phyloP scores from a whole-genome alignment of 1,284 basidiomycete genomes.

The Termitomyces sp. region DNA sequence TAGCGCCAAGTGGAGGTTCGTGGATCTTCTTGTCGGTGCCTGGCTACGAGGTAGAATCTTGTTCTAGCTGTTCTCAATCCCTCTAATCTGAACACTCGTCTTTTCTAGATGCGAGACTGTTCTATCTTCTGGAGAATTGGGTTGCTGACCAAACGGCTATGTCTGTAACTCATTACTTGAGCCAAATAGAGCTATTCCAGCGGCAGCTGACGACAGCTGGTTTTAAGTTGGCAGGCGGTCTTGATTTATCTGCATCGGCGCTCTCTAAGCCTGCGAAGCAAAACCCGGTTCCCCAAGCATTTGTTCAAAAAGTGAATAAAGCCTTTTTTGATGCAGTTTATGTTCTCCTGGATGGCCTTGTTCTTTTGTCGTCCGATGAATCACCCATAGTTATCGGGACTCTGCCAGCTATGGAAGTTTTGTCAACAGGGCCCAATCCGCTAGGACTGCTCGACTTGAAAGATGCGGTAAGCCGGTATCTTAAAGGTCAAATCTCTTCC shows the following conservation, averaged over 20 bases:
- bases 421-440: conserved; percentile 37
- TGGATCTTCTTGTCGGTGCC: conserved; percentile 70
- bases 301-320: conserved; percentile 72
- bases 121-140: conserved; percentile 90
- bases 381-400: conserved; percentile 45
- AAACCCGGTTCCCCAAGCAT: conserved; percentile 51
- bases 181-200: conserved; percentile 80
- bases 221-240: conserved; percentile 81
- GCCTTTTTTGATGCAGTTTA: conserved; percentile 88
- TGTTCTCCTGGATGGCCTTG: conserved; percentile 85
- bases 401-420: conserved; percentile 29
- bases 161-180: conserved; percentile 64
- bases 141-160: conserved; percentile 52
- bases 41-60: conserved; percentile 76
- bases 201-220: conserved; percentile 74
- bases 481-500: background rate
- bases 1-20: conserved; percentile 84
- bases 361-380: conserved; percentile 77
- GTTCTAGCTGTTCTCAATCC: conserved; percentile 10
- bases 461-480: conserved; percentile 47
- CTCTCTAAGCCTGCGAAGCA: conserved; percentile 51
- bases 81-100: conserved; percentile 5
- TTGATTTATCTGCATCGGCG: conserved; percentile 49
- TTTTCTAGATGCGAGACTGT: conserved; percentile 73
- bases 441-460: conserved; percentile 56